Base-by-base conservation (phyloP, 306 rosid species). In the Cyclanthera cordifolia region DNA sequence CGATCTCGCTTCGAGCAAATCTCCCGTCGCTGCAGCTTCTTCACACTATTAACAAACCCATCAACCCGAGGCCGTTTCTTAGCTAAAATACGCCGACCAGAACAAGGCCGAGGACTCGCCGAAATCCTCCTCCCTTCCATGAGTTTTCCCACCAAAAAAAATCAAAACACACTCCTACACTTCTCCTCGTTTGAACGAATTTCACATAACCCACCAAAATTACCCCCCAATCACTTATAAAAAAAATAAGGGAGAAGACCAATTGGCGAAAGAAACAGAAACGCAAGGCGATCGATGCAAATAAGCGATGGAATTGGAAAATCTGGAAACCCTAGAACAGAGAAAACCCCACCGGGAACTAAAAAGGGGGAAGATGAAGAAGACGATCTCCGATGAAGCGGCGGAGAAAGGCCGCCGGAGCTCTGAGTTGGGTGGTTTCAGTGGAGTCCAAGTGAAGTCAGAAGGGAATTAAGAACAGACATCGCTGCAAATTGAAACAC, bases 21-120 rank as follows among this genome's bases (percentile, higher is more conserved):
- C 84, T 90, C 93, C 8, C 97, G 93, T n/a, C 79, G 46, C 67
- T 86, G 95, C 16, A 90, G 95, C 85, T 86, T 88, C 83, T 82
- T 88, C 16, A 90, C 84, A 74, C 88, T 76, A 73, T 52, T 79
- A 47, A 75, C 76, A 45, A 79, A 84, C 52, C 82, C 87, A 6
- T 78, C 84, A 13, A 51, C 63, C 49, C 83, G 73, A 3, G 78
- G 82, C 39, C 90, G 73, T 37, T 82, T 90, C 85, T 85, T 81
- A n/a, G 97, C 97, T 25, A 83, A 60, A 16, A 90, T 76, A 19
- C 97, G 82, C 77, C 97, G 83, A 46, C 80, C 82, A 24, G 71
- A 77, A 59, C 83, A 82, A 55, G 89, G 87, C 27, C 93, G 75
- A 48, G 89, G 89, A 58, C 81, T 85, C 73, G 87, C 84, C 55